These are phyloP conservation scores for Scheffersomyces parashehatae DNA, from an alignment of 1,139 yeast species.

Conservation along the genomic window DNA sequence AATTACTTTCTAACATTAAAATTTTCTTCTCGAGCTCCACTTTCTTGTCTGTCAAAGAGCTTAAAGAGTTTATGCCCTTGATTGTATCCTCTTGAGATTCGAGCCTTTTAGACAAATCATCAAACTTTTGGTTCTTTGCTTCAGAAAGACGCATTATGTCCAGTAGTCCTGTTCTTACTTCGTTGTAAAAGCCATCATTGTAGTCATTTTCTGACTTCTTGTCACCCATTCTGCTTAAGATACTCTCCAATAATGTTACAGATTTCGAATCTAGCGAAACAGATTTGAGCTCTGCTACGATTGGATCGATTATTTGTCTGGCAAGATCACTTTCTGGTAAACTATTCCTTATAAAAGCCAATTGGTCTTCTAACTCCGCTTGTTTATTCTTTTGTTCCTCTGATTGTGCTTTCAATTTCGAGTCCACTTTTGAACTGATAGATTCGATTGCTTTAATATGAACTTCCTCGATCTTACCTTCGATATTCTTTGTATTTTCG, in stretches of 20 bases:
- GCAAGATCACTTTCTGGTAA: slow-evolving; percentile 17
- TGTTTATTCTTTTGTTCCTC: not conserved
- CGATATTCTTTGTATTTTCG: not conserved
- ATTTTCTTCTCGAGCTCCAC: slow-evolving; percentile 15
- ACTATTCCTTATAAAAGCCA: not conserved
- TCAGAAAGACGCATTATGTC: slow-evolving; percentile 2
- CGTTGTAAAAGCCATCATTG: not conserved
- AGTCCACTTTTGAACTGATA: slow-evolving; percentile 4
- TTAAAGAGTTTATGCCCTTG: not conserved
- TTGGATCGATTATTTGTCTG: slow-evolving; percentile 24
- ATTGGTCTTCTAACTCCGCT: not conserved
- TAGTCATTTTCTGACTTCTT: slow-evolving; percentile 3
- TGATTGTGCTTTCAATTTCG: not conserved
- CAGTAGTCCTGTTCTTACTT: not conserved
- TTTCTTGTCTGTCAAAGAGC: slow-evolving; percentile 5
- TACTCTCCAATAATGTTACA: slow-evolving; percentile 18
- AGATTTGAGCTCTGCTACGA: slow-evolving; percentile 25
- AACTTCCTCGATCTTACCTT: not conserved
- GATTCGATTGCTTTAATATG: slow-evolving; percentile 1
- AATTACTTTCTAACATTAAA: slow-evolving; percentile 18
- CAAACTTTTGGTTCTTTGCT: slow-evolving; percentile 6
- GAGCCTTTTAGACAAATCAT: slow-evolving; percentile 2
- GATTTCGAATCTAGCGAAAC: slow-evolving; percentile 24
- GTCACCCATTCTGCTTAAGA: slow-evolving; percentile 12
- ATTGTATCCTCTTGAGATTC: slow-evolving; percentile 2